These are phyloP conservation scores for Verbascum thapsus DNA, from an alignment of 257 asterid species.

Conservation along the genomic window DNA sequence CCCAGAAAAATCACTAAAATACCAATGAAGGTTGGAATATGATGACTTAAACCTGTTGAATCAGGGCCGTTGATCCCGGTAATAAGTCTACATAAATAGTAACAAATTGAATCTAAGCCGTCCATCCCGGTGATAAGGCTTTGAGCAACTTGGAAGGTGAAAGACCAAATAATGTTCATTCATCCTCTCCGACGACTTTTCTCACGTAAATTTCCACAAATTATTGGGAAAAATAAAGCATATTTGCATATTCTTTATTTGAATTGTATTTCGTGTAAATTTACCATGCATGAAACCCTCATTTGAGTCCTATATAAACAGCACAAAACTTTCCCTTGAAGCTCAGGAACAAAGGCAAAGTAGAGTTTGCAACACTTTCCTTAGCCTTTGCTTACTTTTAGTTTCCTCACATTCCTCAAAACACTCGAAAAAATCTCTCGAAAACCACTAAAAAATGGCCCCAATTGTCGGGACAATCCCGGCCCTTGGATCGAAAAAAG, in stretches of 20 bases:
- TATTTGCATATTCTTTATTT: conserved; percentile 27
- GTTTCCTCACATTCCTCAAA: conserved; percentile 29
- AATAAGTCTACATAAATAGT: conserved; percentile 34
- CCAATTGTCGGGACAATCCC: too few relatives aligned
- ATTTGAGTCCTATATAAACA: conserved; percentile 42
- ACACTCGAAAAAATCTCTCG: not conserved
- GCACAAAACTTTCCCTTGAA: conserved; percentile 18
- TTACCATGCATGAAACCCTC: conserved; percentile 36
- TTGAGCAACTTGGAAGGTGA: not conserved
- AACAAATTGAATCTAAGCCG: conserved; percentile 7
- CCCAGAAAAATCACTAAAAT: conserved; percentile 6
- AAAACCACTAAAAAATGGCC: conserved; percentile 32
- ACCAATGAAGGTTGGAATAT: not conserved
- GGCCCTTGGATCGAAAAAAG: conserved; percentile 30
- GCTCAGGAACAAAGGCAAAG: conserved; percentile 35
- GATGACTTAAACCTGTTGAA: conserved; percentile 21
- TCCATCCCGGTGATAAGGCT: conserved; percentile 11
- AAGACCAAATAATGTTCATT: conserved; percentile 20
- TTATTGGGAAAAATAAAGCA: not conserved
- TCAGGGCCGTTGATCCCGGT: conserved; percentile 26
- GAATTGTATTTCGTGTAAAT: conserved; percentile 39
- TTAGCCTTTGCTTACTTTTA: conserved; percentile 16
- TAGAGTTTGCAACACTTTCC: conserved; percentile 19
- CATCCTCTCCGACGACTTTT: conserved; percentile 31
- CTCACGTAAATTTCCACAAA: conserved; percentile 13